A percentile compares a stretch with the other conserved stretches of the same genome.
Conservation (phyloP, 768 basidiomycete genomes). For the Xerocomus potaroensis region DNA sequence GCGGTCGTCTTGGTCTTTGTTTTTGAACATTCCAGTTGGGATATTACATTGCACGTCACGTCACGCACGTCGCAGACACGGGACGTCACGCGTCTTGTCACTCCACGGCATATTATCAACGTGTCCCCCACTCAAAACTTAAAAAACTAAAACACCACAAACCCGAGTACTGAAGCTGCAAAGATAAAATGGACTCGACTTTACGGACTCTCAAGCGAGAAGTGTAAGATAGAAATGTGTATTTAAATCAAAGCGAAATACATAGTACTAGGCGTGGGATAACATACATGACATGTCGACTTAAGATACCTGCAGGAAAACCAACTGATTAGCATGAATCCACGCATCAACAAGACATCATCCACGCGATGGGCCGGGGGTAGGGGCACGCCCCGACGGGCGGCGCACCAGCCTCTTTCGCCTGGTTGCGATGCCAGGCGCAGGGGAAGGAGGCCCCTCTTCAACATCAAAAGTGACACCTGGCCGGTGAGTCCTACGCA, state of each 20-base stretch:
- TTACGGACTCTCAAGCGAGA: no score
- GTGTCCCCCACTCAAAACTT: no score
- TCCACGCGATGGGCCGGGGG: conserved; percentile 21
- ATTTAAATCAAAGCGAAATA: conserved; percentile 17
- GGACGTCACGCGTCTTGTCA: conserved; percentile 25
- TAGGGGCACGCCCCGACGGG: conserved; percentile 24
- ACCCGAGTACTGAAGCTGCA: no score
- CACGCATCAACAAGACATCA: conserved; percentile 10
- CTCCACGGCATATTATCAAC: no score
- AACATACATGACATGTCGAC: conserved; percentile 25
- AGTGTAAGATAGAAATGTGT: no score
- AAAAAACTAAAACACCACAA: no score
- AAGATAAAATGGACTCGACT: no score
- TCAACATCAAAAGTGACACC: conserved; percentile 64
- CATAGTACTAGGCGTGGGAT: conserved; percentile 26
- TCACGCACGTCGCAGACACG: conserved; percentile 18
- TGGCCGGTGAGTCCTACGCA: conserved; percentile 42
- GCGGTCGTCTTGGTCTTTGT: conserved; percentile 8
- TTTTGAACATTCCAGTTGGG: conserved; percentile 18
- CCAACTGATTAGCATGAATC: conserved; percentile 1
- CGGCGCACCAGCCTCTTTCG: conserved; percentile 30
- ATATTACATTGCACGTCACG: no score
- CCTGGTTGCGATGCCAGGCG: conserved; percentile 19
- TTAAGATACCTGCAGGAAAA: conserved; percentile 22
- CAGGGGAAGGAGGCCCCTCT: conserved; percentile 47